Evolutionary conservation across 352 stramenopile genomes (phyloP).

Genomic region (Chrysophaeum taylorii): DNA sequence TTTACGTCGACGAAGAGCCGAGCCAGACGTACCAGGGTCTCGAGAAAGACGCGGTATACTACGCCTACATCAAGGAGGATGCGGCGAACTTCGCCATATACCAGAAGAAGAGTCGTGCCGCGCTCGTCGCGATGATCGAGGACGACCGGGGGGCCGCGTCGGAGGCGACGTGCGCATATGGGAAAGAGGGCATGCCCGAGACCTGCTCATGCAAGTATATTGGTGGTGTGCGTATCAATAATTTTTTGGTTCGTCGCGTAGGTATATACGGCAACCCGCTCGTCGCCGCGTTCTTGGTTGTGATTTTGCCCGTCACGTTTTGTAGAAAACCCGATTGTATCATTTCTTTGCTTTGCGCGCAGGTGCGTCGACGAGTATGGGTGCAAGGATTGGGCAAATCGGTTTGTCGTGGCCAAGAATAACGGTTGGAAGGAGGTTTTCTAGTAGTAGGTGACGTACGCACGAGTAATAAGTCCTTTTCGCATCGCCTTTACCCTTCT

Average conservation of each 20-base stretch:
- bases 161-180: constrained; percentile 32
- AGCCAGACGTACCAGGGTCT: constrained; percentile 55
- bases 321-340: no score
- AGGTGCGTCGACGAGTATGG: constrained; percentile 73
- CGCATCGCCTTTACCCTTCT: no score
- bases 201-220: constrained; percentile 69
- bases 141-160: constrained; percentile 25
- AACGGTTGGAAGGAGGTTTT: constrained; percentile 77
- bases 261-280: constrained; percentile 76
- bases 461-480: no score
- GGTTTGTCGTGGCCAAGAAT: constrained; percentile 60
- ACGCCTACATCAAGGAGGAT: constrained; percentile 65
- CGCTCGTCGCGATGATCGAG: not conserved
- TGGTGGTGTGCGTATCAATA: no score
- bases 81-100: constrained; percentile 46
- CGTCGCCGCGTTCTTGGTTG: no score
- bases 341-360: no score
- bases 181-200: constrained; percentile 59
- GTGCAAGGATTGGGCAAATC: constrained; percentile 69
- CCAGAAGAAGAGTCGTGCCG: not conserved
- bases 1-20: constrained; percentile 53
- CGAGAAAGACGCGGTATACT: constrained; percentile 56
- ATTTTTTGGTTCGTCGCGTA: no score
- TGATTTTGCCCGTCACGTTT: no score
- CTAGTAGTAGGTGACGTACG: no score